Evolutionary conservation across 495 filamentous ascomycete genomes (phyloP).

Genomic region (Elaphomyces granulatus): DNA sequence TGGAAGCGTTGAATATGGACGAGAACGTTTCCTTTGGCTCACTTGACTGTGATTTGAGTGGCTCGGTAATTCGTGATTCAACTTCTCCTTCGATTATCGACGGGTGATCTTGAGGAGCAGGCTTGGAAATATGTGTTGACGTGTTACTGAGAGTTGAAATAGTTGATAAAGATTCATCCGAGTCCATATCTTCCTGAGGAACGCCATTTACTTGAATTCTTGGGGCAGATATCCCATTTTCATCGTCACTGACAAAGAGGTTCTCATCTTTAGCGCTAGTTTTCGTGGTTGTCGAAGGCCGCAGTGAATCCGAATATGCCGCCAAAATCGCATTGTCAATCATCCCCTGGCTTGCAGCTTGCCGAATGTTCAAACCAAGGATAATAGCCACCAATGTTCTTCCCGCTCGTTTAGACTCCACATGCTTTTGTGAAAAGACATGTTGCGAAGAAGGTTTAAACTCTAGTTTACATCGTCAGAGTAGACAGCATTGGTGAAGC

Average conservation of each 20-base stretch:
- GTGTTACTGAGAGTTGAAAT: conserved; percentile 4
- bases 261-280: conserved; percentile 19
- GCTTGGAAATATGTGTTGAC: conserved; percentile 1
- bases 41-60: conserved; percentile 2
- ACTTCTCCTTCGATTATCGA: background rate
- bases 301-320: conserved; percentile 4
- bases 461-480: conserved; percentile 11
- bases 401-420: conserved; percentile 37
- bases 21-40: conserved; percentile 10
- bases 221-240: conserved; percentile 13
- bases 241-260: conserved; percentile 32
- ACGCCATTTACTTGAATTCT: conserved; percentile 1
- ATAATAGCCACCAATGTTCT: conserved; percentile 35
- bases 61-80: background rate
- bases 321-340: conserved; percentile 23
- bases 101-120: background rate
- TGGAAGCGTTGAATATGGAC: conserved; percentile 10
- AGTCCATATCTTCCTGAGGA: background rate
- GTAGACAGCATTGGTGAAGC: no score
- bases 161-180: conserved; percentile 2
- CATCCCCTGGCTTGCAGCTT: conserved; percentile 33
- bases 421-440: conserved; percentile 33
- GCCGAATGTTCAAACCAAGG: conserved; percentile 35
- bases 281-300: background rate
- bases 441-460: conserved; percentile 34